Evolutionary conservation across 768 basidiomycete species (phyloP).

Genomic region (Tylopilus intermedius): DNA sequence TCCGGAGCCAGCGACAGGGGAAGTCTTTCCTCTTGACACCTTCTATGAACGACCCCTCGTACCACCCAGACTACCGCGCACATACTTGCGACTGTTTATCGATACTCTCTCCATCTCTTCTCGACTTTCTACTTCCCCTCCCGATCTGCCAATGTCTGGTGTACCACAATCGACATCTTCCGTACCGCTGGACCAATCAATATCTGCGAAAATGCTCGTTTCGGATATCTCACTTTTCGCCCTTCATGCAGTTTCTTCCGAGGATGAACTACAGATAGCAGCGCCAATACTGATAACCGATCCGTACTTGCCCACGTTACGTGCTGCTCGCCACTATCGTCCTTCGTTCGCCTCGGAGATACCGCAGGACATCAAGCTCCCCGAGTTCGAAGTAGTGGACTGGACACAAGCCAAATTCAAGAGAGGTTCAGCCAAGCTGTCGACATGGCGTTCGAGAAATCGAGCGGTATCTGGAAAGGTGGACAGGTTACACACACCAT

Average conservation of each 20-base stretch:
- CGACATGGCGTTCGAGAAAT: conserved; percentile 56
- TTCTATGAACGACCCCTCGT: conserved; percentile 61
- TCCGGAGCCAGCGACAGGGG: conserved; percentile 22
- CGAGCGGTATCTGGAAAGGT: conserved; percentile 18
- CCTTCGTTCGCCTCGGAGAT: conserved; percentile 29
- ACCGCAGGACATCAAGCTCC: conserved; percentile 34
- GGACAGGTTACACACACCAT: conserved; percentile 18
- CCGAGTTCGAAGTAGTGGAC: conserved; percentile 54
- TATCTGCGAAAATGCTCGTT: conserved; percentile 19
- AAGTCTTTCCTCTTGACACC: conserved; percentile 17
- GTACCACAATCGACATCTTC: conserved; percentile 1
- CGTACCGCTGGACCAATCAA: background rate
- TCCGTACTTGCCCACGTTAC: conserved; percentile 56
- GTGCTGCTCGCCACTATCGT: conserved; percentile 41
- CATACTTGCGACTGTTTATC: conserved; percentile 52
- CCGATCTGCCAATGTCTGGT: conserved; percentile 5
- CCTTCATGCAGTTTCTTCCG: conserved; percentile 32
- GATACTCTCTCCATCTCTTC: conserved; percentile 31
- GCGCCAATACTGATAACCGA: conserved; percentile 75
- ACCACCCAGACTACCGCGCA: conserved; percentile 45
- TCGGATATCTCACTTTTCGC: conserved; percentile 57
- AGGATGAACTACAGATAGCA: conserved; percentile 30
- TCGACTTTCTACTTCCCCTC: conserved; percentile 7
- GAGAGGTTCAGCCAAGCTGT: conserved; percentile 47
- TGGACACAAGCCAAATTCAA: conserved; percentile 50